phyloP scores from a whole-genome alignment of 805 yeast genomes.

The Starmerella ratchasimensis region DNA sequence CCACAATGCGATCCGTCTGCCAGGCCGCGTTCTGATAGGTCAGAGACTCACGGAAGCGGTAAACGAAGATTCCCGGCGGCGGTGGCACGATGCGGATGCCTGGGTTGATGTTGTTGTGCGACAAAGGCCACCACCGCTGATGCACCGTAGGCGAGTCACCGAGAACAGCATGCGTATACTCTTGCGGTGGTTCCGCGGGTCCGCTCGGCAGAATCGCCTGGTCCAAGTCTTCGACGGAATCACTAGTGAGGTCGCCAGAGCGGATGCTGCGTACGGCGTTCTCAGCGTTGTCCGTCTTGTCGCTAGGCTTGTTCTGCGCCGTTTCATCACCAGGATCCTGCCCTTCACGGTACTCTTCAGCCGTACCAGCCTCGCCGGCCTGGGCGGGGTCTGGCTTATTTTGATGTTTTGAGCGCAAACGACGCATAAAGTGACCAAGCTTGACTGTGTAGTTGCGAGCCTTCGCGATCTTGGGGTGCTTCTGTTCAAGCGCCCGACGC shows the following conservation, averaged over 20 bases:
- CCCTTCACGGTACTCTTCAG: too few species aligned
- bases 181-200: conserved; percentile 11
- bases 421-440: too few species aligned
- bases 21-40: conserved; percentile 68
- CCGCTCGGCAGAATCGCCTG: conserved; percentile 7
- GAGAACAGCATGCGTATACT: conserved; percentile 8
- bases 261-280: background rate
- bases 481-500: too few species aligned
- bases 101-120: conserved; percentile 38
- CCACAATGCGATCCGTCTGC: conserved; percentile 56
- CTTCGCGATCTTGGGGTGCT: too few species aligned
- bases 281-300: background rate
- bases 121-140: conserved; percentile 29
- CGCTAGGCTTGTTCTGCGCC: background rate
- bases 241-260: background rate
- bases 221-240: conserved; percentile 10
- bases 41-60: conserved; percentile 67
- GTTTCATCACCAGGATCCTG: too few species aligned
- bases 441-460: too few species aligned
- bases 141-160: conserved; percentile 7
- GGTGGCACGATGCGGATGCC: conserved; percentile 54
- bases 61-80: conserved; percentile 82
- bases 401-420: too few species aligned
- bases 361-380: too few species aligned
- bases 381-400: too few species aligned